These are phyloP conservation scores for Pythium pectinolyticum DNA, from an alignment of 352 stramenopile genomes.

Conservation along the genomic window DNA sequence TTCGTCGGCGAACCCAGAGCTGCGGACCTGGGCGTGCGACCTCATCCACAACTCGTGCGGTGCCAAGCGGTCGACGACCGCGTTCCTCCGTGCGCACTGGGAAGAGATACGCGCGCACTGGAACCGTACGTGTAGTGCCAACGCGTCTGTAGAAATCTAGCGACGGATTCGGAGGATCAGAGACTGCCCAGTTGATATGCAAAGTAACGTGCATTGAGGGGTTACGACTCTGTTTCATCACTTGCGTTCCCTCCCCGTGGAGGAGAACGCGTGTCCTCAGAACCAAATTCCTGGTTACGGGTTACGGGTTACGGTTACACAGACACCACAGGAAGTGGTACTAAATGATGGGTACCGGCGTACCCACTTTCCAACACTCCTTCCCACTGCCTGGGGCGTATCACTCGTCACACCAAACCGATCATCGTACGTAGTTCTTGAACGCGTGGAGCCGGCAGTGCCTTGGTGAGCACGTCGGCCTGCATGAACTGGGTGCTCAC, in stretches of 20 bases:
- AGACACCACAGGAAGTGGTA: too few species aligned
- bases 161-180: too few species aligned
- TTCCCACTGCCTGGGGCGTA: neutral
- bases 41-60: neutral
- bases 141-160: too few species aligned
- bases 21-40: neutral
- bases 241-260: too few species aligned
- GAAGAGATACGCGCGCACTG: neutral
- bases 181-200: too few species aligned
- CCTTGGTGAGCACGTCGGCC: conserved; percentile 20
- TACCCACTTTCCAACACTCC: neutral
- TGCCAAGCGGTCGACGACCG: neutral
- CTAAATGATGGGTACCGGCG: too few species aligned
- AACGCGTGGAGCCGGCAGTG: conserved; percentile 6
- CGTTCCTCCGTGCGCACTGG: neutral
- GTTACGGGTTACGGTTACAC: too few species aligned
- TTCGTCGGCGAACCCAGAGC: neutral
- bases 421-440: neutral
- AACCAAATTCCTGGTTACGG: too few species aligned
- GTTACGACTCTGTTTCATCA: too few species aligned
- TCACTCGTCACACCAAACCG: neutral
- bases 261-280: too few species aligned
- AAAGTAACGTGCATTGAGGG: too few species aligned
- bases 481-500: conserved; percentile 7
- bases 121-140: neutral